Percentiles rank a stretch among this genome's conserved stretches.
phyloP scores from a whole-genome alignment of 2,329 filamentous ascomycete genomes.

The Neopestalotiopsis sp. region DNA sequence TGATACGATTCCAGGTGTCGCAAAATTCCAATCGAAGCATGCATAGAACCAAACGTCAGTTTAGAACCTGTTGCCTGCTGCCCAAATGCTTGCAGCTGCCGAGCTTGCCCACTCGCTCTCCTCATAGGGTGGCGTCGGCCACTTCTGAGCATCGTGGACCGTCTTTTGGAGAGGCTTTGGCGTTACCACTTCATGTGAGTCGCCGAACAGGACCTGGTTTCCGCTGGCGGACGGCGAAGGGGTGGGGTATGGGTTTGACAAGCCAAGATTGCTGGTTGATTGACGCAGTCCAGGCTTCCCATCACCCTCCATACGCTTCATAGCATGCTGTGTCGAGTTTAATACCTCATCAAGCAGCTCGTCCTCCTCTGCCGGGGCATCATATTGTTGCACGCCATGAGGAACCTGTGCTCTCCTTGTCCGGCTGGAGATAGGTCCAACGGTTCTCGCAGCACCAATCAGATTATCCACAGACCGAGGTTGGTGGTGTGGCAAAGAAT shows the following conservation, averaged over 20 bases:
- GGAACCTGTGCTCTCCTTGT: slow-evolving; percentile 78
- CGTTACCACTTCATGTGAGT: slow-evolving; percentile 63
- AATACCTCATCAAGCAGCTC: slow-evolving; percentile 92
- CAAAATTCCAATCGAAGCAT: slow-evolving; percentile 20
- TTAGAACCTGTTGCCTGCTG: slow-evolving; percentile 69
- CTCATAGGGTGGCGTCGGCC: slow-evolving; percentile 95
- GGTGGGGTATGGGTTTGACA: slow-evolving; percentile 68
- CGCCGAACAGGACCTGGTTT: slow-evolving; percentile 76
- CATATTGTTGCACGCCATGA: slow-evolving; percentile 82
- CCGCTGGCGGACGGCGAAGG: slow-evolving; percentile 82
- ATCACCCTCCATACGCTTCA: slow-evolving; percentile 69
- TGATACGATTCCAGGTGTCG: slow-evolving; percentile 28
- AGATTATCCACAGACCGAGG: slow-evolving; percentile 69
- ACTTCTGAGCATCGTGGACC: slow-evolving; percentile 64
- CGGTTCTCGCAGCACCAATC: slow-evolving; percentile 56
- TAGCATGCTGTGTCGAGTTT: slow-evolving; percentile 75
- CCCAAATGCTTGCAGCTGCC: slow-evolving; percentile 81
- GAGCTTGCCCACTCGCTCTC: slow-evolving; percentile 90
- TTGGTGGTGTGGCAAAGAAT: slow-evolving; percentile 67
- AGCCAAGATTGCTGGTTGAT: slow-evolving; percentile 66
- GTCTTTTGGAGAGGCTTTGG: slow-evolving; percentile 70
- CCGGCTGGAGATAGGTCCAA: slow-evolving; percentile 74
- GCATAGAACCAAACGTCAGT: slow-evolving; percentile 22
- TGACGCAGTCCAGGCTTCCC: slow-evolving; percentile 60
- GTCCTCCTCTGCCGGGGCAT: slow-evolving; percentile 95